phyloP scores from a whole-genome alignment of 2,329 filamentous ascomycete species.

The Plenodomus lindquistii region DNA sequence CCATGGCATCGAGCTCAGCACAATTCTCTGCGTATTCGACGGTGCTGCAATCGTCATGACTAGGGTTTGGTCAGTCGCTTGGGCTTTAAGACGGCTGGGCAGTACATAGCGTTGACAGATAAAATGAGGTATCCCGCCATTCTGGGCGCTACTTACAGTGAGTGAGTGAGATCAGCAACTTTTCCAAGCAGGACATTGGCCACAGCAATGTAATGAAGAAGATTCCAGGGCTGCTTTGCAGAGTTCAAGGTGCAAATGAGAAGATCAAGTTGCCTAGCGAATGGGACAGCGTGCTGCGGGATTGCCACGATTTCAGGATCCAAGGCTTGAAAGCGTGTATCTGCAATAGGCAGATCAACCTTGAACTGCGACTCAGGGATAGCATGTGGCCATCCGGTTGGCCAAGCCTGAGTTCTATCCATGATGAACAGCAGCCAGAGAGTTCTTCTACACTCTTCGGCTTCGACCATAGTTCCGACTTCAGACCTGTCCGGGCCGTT shows the following conservation, averaged over 20 bases:
- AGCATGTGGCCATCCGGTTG: slow-evolving; percentile 28
- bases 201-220: slow-evolving; percentile 28
- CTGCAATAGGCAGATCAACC: slow-evolving; percentile 32
- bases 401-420: slow-evolving; percentile 31
- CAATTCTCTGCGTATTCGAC: slow-evolving; percentile 29
- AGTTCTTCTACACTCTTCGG: slow-evolving; percentile 33
- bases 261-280: slow-evolving; percentile 26
- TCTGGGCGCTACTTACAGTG: slow-evolving; percentile 15
- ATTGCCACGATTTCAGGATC: slow-evolving; percentile 3
- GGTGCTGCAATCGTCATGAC: slow-evolving; percentile 22
- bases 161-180: slow-evolving; percentile 30
- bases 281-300: slow-evolving; percentile 13
- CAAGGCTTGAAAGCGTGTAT: slow-evolving; percentile 27
- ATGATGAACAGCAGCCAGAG: slow-evolving; percentile 39
- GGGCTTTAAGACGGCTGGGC: too few relatives aligned
- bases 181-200: slow-evolving; percentile 36
- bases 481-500: slow-evolving; percentile 1
- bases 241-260: slow-evolving; percentile 16
- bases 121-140: too few relatives aligned
- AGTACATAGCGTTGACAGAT: too few relatives aligned
- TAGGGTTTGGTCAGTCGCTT: not conserved
- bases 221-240: slow-evolving; percentile 16
- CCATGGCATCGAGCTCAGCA: slow-evolving; percentile 23
- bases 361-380: slow-evolving; percentile 38
- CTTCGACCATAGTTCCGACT: slow-evolving; percentile 16